phyloP scores from a whole-genome alignment of 768 basidiomycete genomes.

The Botryobasidium botryosum region DNA sequence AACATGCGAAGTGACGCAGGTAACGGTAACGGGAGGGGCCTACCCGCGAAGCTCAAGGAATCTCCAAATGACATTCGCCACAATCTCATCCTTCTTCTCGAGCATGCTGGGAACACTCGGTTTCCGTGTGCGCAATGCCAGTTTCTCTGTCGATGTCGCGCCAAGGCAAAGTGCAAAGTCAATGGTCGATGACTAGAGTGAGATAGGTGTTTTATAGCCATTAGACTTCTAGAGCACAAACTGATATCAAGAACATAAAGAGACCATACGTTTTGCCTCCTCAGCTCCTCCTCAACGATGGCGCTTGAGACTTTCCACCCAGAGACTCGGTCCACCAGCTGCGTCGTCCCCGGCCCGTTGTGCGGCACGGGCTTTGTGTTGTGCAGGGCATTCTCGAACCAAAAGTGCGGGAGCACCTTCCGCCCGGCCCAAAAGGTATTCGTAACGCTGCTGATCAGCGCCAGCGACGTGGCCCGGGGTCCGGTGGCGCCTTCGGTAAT shows the following conservation, averaged over 20 bases:
- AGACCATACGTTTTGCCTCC: slow-evolving; percentile 79
- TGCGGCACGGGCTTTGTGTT: slow-evolving; percentile 32
- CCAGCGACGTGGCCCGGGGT: slow-evolving; percentile 79
- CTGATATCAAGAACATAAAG: slow-evolving; percentile 9
- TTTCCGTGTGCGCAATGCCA: slow-evolving; percentile 61
- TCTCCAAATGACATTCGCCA: slow-evolving; percentile 96
- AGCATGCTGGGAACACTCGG: slow-evolving; percentile 32
- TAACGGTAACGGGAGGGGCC: slow-evolving; percentile 19
- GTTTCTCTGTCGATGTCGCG: slow-evolving; percentile 65
- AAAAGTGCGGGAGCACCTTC: slow-evolving; percentile 56
- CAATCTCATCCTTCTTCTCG: slow-evolving; percentile 96
- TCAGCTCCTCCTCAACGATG: slow-evolving; percentile 82
- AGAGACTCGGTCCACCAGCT: slow-evolving; percentile 71
- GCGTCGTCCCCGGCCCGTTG: slow-evolving; percentile 59
- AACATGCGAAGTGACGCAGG: not conserved
- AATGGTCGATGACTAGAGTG: slow-evolving; percentile 76
- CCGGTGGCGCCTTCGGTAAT: slow-evolving; percentile 91
- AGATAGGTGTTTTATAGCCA: not conserved
- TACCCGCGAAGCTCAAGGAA: slow-evolving; percentile 94
- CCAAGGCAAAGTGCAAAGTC: slow-evolving; percentile 91
- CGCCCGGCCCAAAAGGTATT: slow-evolving; percentile 68
- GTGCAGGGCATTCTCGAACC: slow-evolving; percentile 42
- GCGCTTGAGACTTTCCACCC: slow-evolving; percentile 80
- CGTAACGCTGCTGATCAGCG: slow-evolving; percentile 64
- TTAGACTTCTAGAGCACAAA: not conserved